phyloP scores from a whole-genome alignment of 768 basidiomycete species.

The Termitomyces sp. region DNA sequence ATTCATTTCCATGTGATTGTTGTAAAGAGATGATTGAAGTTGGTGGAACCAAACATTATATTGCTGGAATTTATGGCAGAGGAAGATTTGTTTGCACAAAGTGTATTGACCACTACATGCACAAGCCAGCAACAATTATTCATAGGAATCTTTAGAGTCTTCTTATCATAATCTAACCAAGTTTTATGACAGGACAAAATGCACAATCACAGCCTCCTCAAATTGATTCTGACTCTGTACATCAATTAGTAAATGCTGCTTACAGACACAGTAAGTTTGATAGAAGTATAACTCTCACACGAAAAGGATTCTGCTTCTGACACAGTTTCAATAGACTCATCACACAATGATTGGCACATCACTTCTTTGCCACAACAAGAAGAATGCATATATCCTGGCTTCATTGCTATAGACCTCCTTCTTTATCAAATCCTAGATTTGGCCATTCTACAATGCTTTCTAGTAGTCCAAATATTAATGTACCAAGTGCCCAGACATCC shows the following conservation, averaged over 20 bases:
- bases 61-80: background rate
- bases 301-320: too few species aligned
- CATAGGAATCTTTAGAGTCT: background rate
- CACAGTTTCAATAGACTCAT: background rate
- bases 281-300: background rate
- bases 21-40: background rate
- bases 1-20: background rate
- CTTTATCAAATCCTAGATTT: background rate
- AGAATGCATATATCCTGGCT: background rate
- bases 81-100: background rate
- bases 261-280: background rate
- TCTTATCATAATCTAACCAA: background rate
- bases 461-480: background rate
- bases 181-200: too few species aligned
- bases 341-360: background rate
- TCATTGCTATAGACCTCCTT: background rate
- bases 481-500: background rate
- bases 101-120: background rate
- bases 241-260: background rate
- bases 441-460: background rate
- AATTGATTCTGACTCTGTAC: background rate
- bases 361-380: background rate
- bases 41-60: background rate
- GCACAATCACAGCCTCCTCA: background rate
- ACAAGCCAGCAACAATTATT: background rate